phyloP scores from a whole-genome alignment of 2,329 filamentous ascomycete species.

The Paraconiothyrium brasiliense region DNA sequence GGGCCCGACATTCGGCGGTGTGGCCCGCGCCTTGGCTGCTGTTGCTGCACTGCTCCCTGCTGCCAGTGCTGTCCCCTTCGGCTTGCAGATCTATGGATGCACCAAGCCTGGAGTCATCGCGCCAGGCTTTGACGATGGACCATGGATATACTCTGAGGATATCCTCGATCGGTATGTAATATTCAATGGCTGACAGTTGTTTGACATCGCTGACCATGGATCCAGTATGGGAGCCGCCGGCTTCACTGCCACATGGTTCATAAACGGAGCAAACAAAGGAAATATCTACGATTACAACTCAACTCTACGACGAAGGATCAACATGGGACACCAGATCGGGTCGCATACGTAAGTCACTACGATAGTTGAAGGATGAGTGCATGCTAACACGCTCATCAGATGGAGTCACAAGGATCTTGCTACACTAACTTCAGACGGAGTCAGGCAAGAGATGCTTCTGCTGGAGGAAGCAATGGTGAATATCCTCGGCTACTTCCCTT shows the following conservation, averaged over 20 bases:
- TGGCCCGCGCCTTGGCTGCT: neutral
- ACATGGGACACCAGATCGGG: constrained; percentile 15
- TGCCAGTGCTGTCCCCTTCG: constrained; percentile 7
- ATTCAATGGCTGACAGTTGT: neutral
- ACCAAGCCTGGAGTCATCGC: constrained; percentile 9
- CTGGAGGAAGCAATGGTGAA: constrained; percentile 61
- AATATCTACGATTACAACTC: constrained; percentile 15
- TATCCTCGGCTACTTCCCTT: constrained; percentile 60
- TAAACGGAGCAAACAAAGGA: constrained; percentile 10
- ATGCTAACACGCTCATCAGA: neutral
- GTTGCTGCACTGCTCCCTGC: constrained; percentile 1
- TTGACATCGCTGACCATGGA: neutral
- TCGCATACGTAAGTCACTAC: constrained; percentile 11
- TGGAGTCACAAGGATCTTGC: constrained; percentile 59
- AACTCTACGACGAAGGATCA: constrained; percentile 10
- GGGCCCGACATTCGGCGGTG: neutral
- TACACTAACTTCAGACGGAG: constrained; percentile 47
- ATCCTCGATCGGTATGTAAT: constrained; percentile 10
- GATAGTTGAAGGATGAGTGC: neutral
- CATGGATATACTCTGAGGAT: constrained; percentile 16
- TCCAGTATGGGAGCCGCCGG: constrained; percentile 8
- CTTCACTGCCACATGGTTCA: constrained; percentile 10
- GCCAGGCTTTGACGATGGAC: constrained; percentile 13
- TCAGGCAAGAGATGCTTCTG: constrained; percentile 55
- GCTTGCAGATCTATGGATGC: constrained; percentile 12